Percentiles rank a stretch among this genome's conserved stretches.
phyloP scores from a whole-genome alignment of 768 basidiomycete genomes.

The Rhodotorula graminis region DNA sequence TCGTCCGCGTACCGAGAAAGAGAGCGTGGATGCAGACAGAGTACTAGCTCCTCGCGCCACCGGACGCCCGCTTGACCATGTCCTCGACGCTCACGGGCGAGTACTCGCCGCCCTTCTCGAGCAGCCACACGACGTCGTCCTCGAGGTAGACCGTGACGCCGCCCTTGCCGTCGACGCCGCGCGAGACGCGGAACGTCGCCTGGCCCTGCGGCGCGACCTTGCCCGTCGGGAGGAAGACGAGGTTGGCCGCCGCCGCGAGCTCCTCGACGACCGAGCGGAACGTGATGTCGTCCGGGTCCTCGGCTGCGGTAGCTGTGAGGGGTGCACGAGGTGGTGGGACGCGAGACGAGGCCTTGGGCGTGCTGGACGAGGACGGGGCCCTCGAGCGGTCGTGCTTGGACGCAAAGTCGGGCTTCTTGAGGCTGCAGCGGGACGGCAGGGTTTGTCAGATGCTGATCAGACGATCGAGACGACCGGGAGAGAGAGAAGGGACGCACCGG shows the following conservation, averaged over 20 bases:
- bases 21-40: neutral
- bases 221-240: conserved; percentile 84
- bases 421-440: too few relatives aligned
- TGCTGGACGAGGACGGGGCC: conserved; percentile 45
- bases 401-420: conserved; percentile 31
- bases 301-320: conserved; percentile 29
- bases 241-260: conserved; percentile 72
- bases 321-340: conserved; percentile 47
- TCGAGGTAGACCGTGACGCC: conserved; percentile 82
- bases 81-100: conserved; percentile 80
- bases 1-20: too few relatives aligned
- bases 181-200: conserved; percentile 75
- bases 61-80: conserved; percentile 59
- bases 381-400: conserved; percentile 36
- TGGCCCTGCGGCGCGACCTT: conserved; percentile 56
- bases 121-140: conserved; percentile 91
- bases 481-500: conserved; percentile 4
- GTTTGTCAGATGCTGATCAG: too few relatives aligned
- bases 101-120: conserved; percentile 52
- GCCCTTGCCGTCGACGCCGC: conserved; percentile 62
- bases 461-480: too few relatives aligned
- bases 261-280: conserved; percentile 93
- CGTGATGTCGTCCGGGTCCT: conserved; percentile 69
- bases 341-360: conserved; percentile 42
- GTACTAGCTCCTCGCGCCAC: neutral